Evolutionary conservation across 345 rosid genomes (phyloP).

Genomic region (Gossypium raimondii): DNA sequence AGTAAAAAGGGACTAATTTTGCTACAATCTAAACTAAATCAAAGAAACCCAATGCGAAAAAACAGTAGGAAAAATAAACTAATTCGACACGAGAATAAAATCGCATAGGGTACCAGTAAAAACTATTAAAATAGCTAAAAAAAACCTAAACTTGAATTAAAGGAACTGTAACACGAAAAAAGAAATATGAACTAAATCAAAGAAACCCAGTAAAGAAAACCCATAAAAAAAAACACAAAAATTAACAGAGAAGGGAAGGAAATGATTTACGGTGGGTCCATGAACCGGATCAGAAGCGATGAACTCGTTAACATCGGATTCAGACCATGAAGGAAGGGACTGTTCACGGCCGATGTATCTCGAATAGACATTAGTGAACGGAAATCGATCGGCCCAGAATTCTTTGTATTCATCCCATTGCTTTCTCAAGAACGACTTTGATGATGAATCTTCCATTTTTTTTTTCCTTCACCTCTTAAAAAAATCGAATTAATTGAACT

Average conservation of each 20-base stretch:
- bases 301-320: constrained; percentile 73
- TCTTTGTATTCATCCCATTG: constrained; percentile 58
- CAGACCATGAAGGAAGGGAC: constrained; percentile 78
- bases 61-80: background rate
- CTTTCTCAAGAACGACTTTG: constrained; percentile 34
- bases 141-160: too few species aligned
- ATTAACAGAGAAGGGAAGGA: background rate
- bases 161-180: background rate
- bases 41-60: background rate
- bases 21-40: background rate
- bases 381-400: constrained; percentile 60
- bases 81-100: too few species aligned
- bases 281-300: constrained; percentile 79
- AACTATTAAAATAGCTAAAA: too few species aligned
- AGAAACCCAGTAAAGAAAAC: background rate
- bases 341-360: constrained; percentile 48
- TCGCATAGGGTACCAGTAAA: too few species aligned
- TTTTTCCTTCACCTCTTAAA: background rate
- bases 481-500: background rate
- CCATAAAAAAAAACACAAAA: background rate
- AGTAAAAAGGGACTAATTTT: background rate
- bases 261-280: constrained; percentile 67
- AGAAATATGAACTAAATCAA: background rate
- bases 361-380: constrained; percentile 53
- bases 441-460: constrained; percentile 39